phyloP scores from a whole-genome alignment of 768 basidiomycete species.

The Termitomyces sp. region DNA sequence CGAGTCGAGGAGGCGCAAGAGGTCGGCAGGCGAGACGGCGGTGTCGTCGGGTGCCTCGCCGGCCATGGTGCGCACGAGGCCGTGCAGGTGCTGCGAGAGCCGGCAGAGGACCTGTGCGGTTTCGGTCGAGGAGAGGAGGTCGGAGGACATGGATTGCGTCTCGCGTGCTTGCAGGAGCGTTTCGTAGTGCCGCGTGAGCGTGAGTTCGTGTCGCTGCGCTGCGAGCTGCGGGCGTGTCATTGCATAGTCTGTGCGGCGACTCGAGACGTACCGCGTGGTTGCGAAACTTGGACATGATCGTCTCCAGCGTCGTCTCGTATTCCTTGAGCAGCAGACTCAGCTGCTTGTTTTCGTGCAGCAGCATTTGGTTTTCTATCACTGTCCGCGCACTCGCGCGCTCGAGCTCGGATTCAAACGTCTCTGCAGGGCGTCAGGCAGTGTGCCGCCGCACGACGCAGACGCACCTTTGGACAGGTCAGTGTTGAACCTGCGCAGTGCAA shows the following conservation, averaged over 20 bases:
- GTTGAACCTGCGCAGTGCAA: conserved; percentile 79
- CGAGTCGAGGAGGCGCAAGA: conserved; percentile 35
- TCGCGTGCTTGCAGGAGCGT: conserved; percentile 65
- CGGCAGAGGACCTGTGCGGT: conserved; percentile 65
- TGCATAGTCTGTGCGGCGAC: neutral
- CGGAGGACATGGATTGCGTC: conserved; percentile 45
- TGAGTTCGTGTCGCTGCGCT: conserved; percentile 87
- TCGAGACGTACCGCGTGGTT: conserved; percentile 50
- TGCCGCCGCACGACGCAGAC: conserved; percentile 1
- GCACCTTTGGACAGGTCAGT: conserved; percentile 81
- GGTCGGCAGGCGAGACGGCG: conserved; percentile 30
- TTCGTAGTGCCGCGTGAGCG: conserved; percentile 88
- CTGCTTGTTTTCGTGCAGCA: conserved; percentile 95
- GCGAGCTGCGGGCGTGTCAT: conserved; percentile 52
- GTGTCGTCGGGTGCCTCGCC: conserved; percentile 49
- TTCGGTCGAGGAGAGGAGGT: conserved; percentile 54
- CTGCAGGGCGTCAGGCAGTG: conserved; percentile 34
- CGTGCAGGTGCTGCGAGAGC: conserved; percentile 64
- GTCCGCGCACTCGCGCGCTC: conserved; percentile 87
- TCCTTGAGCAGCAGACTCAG: conserved; percentile 85
- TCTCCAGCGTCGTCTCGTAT: conserved; percentile 92
- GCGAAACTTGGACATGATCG: conserved; percentile 94
- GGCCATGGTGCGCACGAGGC: conserved; percentile 62
- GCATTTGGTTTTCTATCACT: conserved; percentile 88
- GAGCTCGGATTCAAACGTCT: conserved; percentile 87